These are phyloP conservation scores for Chaetomium fimeti DNA, from an alignment of 495 filamentous ascomycete genomes.

Conservation along the genomic window DNA sequence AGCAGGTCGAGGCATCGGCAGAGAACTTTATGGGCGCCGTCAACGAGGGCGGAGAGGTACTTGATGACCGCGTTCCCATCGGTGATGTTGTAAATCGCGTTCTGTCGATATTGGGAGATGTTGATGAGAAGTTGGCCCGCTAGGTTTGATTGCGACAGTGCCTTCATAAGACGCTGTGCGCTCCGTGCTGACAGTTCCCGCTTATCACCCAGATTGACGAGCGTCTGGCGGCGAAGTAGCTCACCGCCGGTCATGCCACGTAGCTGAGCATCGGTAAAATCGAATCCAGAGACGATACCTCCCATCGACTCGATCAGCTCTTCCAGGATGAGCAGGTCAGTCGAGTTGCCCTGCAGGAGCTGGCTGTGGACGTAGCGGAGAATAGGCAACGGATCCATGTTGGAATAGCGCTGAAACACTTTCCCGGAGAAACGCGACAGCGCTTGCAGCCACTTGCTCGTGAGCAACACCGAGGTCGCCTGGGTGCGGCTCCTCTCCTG, in stretches of 20 bases:
- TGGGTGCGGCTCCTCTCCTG: constrained; percentile 75
- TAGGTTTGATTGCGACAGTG: constrained; percentile 67
- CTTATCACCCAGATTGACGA: constrained; percentile 73
- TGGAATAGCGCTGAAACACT: constrained; percentile 74
- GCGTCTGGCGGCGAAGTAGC: constrained; percentile 70
- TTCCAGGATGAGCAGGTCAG: constrained; percentile 83
- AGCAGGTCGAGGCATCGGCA: constrained; percentile 87
- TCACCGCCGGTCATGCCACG: constrained; percentile 84
- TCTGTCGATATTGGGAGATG: constrained; percentile 84
- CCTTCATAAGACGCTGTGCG: constrained; percentile 73
- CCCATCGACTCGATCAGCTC: constrained; percentile 88
- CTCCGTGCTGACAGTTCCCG: constrained; percentile 63
- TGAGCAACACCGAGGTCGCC: constrained; percentile 73
- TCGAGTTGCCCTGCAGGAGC: constrained; percentile 73
- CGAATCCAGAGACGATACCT: constrained; percentile 78
- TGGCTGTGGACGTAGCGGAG: constrained; percentile 86
- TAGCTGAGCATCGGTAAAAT: constrained; percentile 83
- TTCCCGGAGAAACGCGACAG: constrained; percentile 82
- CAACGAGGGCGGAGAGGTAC: constrained; percentile 76
- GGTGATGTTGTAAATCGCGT: constrained; percentile 68
- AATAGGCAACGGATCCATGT: constrained; percentile 81
- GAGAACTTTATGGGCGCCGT: constrained; percentile 82
- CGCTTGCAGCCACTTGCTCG: constrained; percentile 84
- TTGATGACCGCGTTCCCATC: constrained; percentile 73
- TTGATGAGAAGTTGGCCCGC: constrained; percentile 78